Conservation (phyloP, 805 yeast species). For the Yamadazyma sp. region DNA sequence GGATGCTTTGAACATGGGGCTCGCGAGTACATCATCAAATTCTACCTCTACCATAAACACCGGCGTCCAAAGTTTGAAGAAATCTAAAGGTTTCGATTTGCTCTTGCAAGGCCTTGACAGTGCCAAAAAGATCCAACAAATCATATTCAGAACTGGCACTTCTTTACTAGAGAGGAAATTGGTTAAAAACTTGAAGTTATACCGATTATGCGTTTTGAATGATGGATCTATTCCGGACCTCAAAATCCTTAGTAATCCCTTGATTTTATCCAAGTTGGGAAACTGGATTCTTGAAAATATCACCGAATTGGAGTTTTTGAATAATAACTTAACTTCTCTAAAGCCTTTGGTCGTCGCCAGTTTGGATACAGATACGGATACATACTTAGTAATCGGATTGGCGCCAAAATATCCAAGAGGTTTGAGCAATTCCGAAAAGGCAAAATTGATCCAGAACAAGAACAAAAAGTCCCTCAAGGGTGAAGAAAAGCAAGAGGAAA, state of each 20-base stretch:
- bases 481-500: slow-evolving; percentile 34
- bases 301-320: slow-evolving; percentile 64
- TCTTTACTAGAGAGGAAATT: slow-evolving; percentile 82
- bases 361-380: slow-evolving; percentile 67
- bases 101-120: slow-evolving; percentile 71
- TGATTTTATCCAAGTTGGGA: slow-evolving; percentile 80
- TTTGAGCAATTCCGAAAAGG: slow-evolving; percentile 34
- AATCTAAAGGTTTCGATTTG: slow-evolving; percentile 48
- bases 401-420: slow-evolving; percentile 75
- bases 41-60: slow-evolving; percentile 11
- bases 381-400: slow-evolving; percentile 84
- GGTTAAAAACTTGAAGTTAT: slow-evolving; percentile 75
- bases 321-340: slow-evolving; percentile 44
- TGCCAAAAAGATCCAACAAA: slow-evolving; percentile 81
- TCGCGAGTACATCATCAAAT: slow-evolving; percentile 14
- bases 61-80: slow-evolving; percentile 21
- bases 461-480: slow-evolving; percentile 10
- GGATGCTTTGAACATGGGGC: slow-evolving; percentile 47
- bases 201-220: slow-evolving; percentile 81
- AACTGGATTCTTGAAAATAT: slow-evolving; percentile 89
- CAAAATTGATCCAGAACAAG: slow-evolving; percentile 27
- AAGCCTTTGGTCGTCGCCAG: slow-evolving; percentile 87
- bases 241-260: slow-evolving; percentile 76
- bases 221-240: slow-evolving; percentile 78
- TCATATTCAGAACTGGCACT: slow-evolving; percentile 83